Conservation (phyloP, 73 alveolate genomes). For the Paraurostyla sp. region DNA sequence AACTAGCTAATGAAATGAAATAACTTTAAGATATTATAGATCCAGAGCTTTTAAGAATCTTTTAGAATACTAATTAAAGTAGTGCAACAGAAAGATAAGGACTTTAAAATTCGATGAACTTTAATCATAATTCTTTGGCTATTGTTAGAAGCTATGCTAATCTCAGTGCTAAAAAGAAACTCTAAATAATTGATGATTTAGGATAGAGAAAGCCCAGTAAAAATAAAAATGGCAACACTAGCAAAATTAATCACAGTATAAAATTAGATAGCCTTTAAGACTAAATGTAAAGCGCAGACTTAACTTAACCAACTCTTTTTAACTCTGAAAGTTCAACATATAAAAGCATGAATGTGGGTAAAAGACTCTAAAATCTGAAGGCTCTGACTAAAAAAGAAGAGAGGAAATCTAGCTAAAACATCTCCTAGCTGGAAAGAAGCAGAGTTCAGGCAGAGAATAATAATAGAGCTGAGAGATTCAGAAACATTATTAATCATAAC, state of each 20-base stretch:
- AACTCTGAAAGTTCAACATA: constrained; percentile 43
- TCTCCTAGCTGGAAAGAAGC: neutral
- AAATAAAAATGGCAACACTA: neutral
- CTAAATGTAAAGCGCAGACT: neutral
- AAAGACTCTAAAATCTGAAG: constrained; percentile 28
- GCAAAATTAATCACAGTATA: constrained; percentile 12
- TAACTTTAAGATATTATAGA: neutral
- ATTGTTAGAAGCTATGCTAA: constrained; percentile 32
- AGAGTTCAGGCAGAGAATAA: neutral
- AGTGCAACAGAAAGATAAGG: neutral
- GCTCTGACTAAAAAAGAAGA: neutral
- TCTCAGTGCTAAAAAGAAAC: constrained; percentile 16
- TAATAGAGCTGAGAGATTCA: neutral
- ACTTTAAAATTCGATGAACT: neutral
- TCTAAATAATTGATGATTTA: neutral
- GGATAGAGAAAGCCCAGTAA: neutral
- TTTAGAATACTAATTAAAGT: neutral
- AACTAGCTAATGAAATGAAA: constrained; percentile 15
- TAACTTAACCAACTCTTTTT: constrained; percentile 14
- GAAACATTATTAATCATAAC: neutral
- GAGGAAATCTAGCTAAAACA: neutral
- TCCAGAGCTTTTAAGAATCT: constrained; percentile 9
- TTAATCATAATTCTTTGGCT: neutral
- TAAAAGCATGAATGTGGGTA: constrained; percentile 44
- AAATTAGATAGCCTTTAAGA: constrained; percentile 6